These are phyloP conservation scores for Populus hybrid DNA, from an alignment of 441 rosid species.

Conservation along the genomic window DNA sequence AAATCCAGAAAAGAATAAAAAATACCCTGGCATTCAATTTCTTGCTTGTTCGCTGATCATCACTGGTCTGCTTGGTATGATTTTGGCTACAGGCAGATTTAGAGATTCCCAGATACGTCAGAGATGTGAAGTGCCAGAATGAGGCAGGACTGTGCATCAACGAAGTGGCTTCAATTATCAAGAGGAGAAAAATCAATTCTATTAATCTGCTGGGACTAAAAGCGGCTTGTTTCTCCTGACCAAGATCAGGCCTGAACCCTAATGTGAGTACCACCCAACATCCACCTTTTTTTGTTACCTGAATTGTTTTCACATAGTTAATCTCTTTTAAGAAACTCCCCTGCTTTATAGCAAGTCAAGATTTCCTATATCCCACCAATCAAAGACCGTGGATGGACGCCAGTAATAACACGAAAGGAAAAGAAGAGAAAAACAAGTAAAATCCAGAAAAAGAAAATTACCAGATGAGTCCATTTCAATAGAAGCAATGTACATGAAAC, in stretches of 20 bases:
- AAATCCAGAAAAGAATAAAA: neutral
- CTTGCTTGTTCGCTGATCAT: neutral
- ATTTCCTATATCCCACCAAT: neutral
- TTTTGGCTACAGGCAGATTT: neutral
- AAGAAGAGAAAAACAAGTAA: neutral
- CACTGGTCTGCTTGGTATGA: neutral
- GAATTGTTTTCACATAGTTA: neutral
- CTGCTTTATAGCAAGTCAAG: too few relatives aligned
- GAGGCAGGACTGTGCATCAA: neutral
- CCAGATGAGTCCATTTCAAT: neutral
- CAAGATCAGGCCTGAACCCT: neutral
- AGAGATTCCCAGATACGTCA: neutral
- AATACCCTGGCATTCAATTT: neutral
- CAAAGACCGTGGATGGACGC: neutral
- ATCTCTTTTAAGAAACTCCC: too few relatives aligned
- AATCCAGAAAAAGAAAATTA: neutral
- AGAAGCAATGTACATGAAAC: neutral
- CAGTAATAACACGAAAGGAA: neutral
- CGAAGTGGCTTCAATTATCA: neutral
- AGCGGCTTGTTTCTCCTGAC: neutral
- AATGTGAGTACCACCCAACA: neutral
- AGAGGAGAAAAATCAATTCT: neutral
- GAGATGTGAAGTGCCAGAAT: neutral
- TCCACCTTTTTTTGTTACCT: neutral
- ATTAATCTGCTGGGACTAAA: neutral